These are phyloP conservation scores for Euptelea pleiosperma DNA, from an alignment of 164 flowering plant genomes.

Conservation along the genomic window DNA sequence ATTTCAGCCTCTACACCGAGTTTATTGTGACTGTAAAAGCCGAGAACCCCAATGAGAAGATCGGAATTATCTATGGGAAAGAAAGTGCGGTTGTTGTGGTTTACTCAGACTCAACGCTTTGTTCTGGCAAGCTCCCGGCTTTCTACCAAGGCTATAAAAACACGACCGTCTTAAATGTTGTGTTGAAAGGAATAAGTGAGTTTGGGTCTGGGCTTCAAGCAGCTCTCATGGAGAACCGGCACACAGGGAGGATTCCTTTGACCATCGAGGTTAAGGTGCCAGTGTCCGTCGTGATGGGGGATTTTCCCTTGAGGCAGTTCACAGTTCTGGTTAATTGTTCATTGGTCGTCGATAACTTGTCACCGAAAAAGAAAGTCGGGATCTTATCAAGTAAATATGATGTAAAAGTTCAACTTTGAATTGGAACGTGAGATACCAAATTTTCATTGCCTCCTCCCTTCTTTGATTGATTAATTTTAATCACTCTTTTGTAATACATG, in stretches of 20 bases:
- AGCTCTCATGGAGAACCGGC: constrained; percentile 30
- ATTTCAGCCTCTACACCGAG: constrained; percentile 43
- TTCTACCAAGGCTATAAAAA: constrained; percentile 49
- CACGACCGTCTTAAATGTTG: constrained; percentile 32
- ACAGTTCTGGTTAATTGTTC: constrained; percentile 38
- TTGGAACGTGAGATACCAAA: background rate
- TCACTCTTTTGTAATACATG: too few species aligned
- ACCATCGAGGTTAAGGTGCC: constrained; percentile 44
- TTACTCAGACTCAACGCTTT: constrained; percentile 32
- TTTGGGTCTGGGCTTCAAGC: constrained; percentile 56
- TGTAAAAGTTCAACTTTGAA: background rate
- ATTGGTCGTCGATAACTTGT: constrained; percentile 49
- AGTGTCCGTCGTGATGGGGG: constrained; percentile 34
- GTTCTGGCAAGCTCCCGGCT: constrained; percentile 50
- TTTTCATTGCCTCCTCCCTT: constrained; percentile 1
- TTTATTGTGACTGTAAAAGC: constrained; percentile 41
- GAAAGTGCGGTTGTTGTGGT: constrained; percentile 30
- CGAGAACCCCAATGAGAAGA: constrained; percentile 49
- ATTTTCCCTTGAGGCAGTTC: constrained; percentile 26
- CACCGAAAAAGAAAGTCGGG: constrained; percentile 35
- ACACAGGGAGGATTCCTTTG: constrained; percentile 45
- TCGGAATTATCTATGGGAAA: constrained; percentile 43
- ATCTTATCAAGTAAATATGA: constrained; percentile 37
- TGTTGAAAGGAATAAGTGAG: constrained; percentile 41
- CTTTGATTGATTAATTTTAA: background rate